Conservation (phyloP, 257 asterid genomes). For the Solanum acaule region DNA sequence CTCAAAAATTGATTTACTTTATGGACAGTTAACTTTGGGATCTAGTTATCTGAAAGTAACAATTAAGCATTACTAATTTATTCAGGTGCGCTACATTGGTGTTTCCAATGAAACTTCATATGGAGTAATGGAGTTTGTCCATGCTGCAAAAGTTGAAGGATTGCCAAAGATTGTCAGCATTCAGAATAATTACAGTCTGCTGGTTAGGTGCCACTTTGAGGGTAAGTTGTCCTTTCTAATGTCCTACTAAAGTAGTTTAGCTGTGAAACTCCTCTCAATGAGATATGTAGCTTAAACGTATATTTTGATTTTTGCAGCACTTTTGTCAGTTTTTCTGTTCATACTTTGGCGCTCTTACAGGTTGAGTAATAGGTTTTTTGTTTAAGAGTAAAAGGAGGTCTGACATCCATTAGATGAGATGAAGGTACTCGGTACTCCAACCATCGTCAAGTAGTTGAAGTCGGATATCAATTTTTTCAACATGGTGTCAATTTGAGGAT, state of each 20-base stretch:
- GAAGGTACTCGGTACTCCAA: neutral
- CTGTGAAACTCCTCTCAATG: neutral
- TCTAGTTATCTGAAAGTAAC: neutral
- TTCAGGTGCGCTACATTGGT: conserved; percentile 87
- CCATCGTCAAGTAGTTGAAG: neutral
- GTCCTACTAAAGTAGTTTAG: neutral
- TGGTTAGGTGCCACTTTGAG: conserved; percentile 78
- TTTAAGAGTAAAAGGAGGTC: neutral
- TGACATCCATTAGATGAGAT: neutral
- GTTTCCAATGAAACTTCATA: conserved; percentile 93
- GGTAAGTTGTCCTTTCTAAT: conserved; percentile 28
- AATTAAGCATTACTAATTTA: neutral
- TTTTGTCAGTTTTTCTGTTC: neutral
- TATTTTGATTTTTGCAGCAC: neutral
- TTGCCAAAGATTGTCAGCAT: conserved; percentile 88
- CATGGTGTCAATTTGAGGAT: neutral
- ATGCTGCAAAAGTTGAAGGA: conserved; percentile 80
- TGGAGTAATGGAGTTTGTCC: conserved; percentile 93
- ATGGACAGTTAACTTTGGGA: neutral
- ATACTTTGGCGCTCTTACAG: neutral
- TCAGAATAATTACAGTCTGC: conserved; percentile 76
- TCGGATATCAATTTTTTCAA: neutral
- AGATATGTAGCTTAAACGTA: neutral
- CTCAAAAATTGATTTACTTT: neutral
- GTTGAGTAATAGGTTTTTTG: neutral